These are phyloP conservation scores for Mycena polygramma DNA, from an alignment of 768 basidiomycete genomes.

Conservation along the genomic window DNA sequence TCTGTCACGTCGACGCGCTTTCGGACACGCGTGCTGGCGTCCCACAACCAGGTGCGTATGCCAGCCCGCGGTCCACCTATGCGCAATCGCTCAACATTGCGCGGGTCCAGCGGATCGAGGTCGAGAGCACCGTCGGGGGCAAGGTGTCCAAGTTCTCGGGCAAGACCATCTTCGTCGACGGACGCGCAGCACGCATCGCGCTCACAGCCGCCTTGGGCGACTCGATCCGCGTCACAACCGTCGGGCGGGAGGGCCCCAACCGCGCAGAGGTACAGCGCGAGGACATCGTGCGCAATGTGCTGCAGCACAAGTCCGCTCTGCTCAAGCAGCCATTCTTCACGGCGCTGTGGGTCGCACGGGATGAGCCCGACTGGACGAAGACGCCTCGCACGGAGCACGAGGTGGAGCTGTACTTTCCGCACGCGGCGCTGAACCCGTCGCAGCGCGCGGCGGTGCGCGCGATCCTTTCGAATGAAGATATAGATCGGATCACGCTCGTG, in stretches of 20 bases:
- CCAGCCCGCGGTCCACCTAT: not conserved
- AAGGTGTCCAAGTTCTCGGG: constrained; percentile 24
- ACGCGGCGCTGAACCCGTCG: constrained; percentile 51
- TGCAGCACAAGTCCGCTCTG: constrained; percentile 44
- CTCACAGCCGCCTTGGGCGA: constrained; percentile 46
- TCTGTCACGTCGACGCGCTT: constrained; percentile 56
- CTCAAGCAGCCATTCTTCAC: constrained; percentile 52
- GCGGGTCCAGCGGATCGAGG: constrained; percentile 24
- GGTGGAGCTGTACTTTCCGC: constrained; percentile 40
- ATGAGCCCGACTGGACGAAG: constrained; percentile 44
- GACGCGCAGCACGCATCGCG: constrained; percentile 53
- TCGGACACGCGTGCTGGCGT: constrained; percentile 55
- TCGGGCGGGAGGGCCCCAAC: constrained; percentile 60
- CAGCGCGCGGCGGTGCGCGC: constrained; percentile 50
- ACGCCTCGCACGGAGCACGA: constrained; percentile 58
- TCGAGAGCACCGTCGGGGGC: constrained; percentile 27
- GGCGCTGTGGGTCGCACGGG: constrained; percentile 48
- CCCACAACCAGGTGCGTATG: constrained; percentile 43
- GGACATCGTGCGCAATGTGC: constrained; percentile 44
- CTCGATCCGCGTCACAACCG: constrained; percentile 55
- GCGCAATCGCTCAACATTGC: not conserved
- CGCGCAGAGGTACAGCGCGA: constrained; percentile 54
- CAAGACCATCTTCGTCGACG: constrained; percentile 45
- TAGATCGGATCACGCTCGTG: constrained; percentile 49
- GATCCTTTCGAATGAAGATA: constrained; percentile 59